A percentile compares a stretch with the other conserved stretches of the same genome.
phyloP scores from a whole-genome alignment of 805 yeast genomes.

The Candida pseudoglaebosa region DNA sequence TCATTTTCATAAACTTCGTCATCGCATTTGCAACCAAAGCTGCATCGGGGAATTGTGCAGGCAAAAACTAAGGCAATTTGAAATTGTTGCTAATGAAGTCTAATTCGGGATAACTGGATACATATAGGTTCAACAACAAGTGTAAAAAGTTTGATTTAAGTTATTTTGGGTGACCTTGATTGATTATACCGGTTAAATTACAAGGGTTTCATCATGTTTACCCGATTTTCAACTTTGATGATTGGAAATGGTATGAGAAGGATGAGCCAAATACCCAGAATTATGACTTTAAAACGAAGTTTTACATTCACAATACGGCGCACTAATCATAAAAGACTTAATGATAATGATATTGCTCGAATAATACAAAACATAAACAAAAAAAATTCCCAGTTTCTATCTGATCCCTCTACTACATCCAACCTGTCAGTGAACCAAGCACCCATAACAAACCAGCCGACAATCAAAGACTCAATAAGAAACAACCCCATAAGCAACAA shows the following conservation, averaged over 20 bases:
- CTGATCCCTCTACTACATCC: no score
- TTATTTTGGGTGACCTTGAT: no score
- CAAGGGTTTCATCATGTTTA: not conserved
- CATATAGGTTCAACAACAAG: not conserved
- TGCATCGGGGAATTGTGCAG: not conserved
- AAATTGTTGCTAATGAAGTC: not conserved
- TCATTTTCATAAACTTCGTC: no score
- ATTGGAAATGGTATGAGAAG: not conserved
- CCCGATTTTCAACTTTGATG: not conserved
- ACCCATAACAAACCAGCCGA: no score
- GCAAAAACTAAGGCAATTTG: not conserved
- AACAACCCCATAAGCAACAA: no score
- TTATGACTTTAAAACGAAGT: no score
- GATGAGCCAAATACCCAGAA: no score
- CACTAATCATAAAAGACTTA: not conserved
- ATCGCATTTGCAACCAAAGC: not conserved
- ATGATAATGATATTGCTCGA: not conserved
- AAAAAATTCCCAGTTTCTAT: no score
- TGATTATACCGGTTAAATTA: no score
- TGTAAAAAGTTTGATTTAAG: not conserved
- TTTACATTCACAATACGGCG: not conserved
- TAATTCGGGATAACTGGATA: not conserved
- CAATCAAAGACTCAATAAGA: no score
- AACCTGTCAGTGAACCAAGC: no score
- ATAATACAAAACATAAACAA: not conserved